These are phyloP conservation scores for Chrysanthemum lavandulifolium DNA, from an alignment of 129 eudicot genomes.

Conservation along the genomic window DNA sequence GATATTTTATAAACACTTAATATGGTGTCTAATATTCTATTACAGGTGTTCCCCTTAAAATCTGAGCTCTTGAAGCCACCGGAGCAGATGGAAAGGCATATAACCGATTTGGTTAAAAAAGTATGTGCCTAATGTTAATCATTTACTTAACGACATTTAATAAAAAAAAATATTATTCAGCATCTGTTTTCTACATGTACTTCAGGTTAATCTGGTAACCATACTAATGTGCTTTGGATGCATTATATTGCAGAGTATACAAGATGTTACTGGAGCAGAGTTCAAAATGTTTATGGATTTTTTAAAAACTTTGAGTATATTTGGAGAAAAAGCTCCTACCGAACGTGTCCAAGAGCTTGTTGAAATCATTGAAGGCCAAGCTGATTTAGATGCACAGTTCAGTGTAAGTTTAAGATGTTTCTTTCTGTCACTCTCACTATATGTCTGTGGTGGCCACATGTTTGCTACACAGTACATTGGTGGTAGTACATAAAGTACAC, in stretches of 20 bases:
- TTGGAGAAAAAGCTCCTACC: constrained; percentile 89
- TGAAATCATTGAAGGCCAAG: constrained; percentile 87
- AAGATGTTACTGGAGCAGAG: constrained; percentile 93
- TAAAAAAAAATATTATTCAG: neutral
- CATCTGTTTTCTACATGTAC: neutral
- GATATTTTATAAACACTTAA: neutral
- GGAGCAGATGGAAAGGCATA: constrained; percentile 93
- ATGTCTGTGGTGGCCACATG: no score
- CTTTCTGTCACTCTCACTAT: neutral
- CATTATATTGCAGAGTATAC: constrained; percentile 70
- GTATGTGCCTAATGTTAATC: constrained; percentile 30
- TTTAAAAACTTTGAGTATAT: constrained; percentile 72
- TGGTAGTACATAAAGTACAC: no score
- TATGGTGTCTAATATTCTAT: constrained; percentile 12
- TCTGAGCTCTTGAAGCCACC: constrained; percentile 88
- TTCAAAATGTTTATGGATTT: constrained; percentile 95
- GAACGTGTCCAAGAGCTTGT: constrained; percentile 82
- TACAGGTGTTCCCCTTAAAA: constrained; percentile 88
- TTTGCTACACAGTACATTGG: no score
- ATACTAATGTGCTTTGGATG: constrained; percentile 5
- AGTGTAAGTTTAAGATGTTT: constrained; percentile 45
- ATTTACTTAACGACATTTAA: neutral
- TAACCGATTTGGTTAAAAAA: constrained; percentile 86
- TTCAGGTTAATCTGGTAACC: neutral
- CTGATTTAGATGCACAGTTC: constrained; percentile 89